A percentile compares a stretch with the other conserved stretches of the same genome.
Evolutionary conservation across 2,329 filamentous ascomycete species (phyloP).

Genomic region (Scorias spongiosa): DNA sequence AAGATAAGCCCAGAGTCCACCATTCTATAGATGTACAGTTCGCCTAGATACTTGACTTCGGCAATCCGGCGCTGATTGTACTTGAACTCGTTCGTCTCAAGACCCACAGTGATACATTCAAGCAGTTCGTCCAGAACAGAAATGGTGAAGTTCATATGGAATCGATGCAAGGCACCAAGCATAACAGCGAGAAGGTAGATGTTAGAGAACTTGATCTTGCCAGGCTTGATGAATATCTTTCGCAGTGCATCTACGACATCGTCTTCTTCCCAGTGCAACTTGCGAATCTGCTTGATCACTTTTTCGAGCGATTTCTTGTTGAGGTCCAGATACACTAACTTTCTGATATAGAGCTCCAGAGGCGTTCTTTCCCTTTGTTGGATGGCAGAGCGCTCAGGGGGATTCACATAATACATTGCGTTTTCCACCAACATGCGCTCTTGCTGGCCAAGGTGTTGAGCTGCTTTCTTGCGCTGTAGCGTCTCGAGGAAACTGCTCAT

Average conservation of each 20-base stretch:
- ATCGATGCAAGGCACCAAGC: constrained; percentile 73
- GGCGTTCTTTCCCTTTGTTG: constrained; percentile 93
- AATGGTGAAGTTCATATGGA: constrained; percentile 82
- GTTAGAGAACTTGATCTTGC: constrained; percentile 95
- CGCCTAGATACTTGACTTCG: constrained; percentile 89
- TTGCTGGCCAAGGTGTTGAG: constrained; percentile 86
- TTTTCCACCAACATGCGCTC: constrained; percentile 98
- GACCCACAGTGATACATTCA: constrained; percentile 71
- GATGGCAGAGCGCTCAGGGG: constrained; percentile 82
- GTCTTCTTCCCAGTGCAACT: constrained; percentile 91
- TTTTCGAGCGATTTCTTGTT: constrained; percentile 89
- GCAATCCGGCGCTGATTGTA: constrained; percentile 90
- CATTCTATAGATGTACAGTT: constrained; percentile 96
- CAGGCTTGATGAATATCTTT: constrained; percentile 89
- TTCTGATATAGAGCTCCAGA: constrained; percentile 81
- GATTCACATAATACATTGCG: constrained; percentile 93
- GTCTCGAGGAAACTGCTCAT: constrained; percentile 94
- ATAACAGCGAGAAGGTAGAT: constrained; percentile 87
- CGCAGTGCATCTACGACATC: constrained; percentile 69
- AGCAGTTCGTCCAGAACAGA: constrained; percentile 83
- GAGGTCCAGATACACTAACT: constrained; percentile 84
- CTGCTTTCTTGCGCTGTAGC: constrained; percentile 85
- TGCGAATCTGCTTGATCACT: constrained; percentile 82
- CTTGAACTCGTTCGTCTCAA: constrained; percentile 95
- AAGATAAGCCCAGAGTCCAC: constrained; percentile 92